Evolutionary conservation across 495 filamentous ascomycete species (phyloP).

Genomic region (Hypoxylon fuscum): DNA sequence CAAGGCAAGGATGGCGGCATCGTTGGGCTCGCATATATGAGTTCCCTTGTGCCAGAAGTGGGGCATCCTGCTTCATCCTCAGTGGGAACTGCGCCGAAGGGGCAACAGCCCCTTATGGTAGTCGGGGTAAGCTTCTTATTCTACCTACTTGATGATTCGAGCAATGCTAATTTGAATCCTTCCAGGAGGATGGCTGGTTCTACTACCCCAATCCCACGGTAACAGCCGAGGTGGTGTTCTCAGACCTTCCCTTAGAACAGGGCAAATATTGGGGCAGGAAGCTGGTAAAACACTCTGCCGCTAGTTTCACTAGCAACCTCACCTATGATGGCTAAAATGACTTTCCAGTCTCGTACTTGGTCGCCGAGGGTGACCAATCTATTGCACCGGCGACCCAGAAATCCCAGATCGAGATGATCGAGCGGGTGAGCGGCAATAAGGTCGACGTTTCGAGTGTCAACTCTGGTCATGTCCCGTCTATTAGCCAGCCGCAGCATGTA

Average conservation of each 20-base stretch:
- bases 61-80: slow-evolving; percentile 13
- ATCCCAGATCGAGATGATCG: slow-evolving; percentile 39
- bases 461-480: slow-evolving; percentile 35
- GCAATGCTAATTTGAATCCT: slow-evolving; percentile 9
- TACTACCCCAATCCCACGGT: slow-evolving; percentile 17
- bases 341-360: slow-evolving; percentile 56
- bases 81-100: slow-evolving; percentile 7
- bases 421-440: slow-evolving; percentile 36
- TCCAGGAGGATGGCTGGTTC: slow-evolving; percentile 30
- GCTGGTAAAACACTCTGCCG: slow-evolving; percentile 33
- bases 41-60: slow-evolving; percentile 28
- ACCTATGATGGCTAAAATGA: slow-evolving; percentile 54
- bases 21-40: slow-evolving; percentile 48
- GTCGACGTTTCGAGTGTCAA: slow-evolving; percentile 38
- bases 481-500: slow-evolving; percentile 20
- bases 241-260: slow-evolving; percentile 31
- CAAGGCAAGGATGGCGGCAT: slow-evolving; percentile 49
- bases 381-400: slow-evolving; percentile 48
- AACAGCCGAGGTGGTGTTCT: slow-evolving; percentile 28
- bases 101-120: slow-evolving; percentile 19
- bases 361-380: slow-evolving; percentile 53
- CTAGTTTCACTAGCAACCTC: slow-evolving; percentile 33
- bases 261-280: slow-evolving; percentile 29
- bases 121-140: slow-evolving; percentile 25
- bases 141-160: not conserved